phyloP scores from a whole-genome alignment of 768 basidiomycete genomes.

The Crassisporium funariophilum region DNA sequence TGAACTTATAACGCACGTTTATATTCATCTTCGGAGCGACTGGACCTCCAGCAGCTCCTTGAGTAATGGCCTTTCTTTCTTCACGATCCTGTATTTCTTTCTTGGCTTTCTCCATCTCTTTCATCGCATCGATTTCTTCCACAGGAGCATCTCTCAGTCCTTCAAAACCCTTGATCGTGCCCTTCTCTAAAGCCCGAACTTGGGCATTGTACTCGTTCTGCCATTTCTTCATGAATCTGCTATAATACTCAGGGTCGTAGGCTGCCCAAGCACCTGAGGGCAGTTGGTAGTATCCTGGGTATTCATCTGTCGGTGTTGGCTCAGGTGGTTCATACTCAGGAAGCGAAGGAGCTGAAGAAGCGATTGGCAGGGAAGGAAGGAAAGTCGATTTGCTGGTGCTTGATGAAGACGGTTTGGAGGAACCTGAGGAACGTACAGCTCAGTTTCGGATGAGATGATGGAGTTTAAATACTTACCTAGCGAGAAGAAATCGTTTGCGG shows the following conservation, averaged over 20 bases:
- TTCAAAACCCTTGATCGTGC: constrained; percentile 69
- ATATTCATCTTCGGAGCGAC: constrained; percentile 84
- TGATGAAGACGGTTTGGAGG: constrained; percentile 12
- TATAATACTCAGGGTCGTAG: constrained; percentile 71
- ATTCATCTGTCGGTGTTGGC: constrained; percentile 72
- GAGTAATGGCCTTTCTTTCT: constrained; percentile 74
- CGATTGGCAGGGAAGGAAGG: constrained; percentile 30
- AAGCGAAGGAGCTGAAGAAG: constrained; percentile 71
- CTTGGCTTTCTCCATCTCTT: constrained; percentile 80
- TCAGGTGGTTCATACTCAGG: constrained; percentile 72
- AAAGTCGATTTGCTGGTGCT: constrained; percentile 13
- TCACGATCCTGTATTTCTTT: constrained; percentile 75
- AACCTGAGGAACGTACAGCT: constrained; percentile 24
- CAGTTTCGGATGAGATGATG: too few relatives aligned
- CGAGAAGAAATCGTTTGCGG: constrained; percentile 68
- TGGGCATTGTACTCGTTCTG: constrained; percentile 69
- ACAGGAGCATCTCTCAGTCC: constrained; percentile 53
- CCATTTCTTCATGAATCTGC: constrained; percentile 71
- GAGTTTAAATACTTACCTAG: constrained; percentile 49
- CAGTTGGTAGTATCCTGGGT: constrained; percentile 86
- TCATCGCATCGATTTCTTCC: constrained; percentile 65
- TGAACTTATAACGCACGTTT: constrained; percentile 51
- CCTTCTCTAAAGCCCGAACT: constrained; percentile 74
- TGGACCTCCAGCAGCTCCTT: constrained; percentile 54
- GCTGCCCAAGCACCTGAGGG: constrained; percentile 82